Conservation (phyloP, 2,329 filamentous ascomycete genomes). For the Trichoderma brevicompactum region DNA sequence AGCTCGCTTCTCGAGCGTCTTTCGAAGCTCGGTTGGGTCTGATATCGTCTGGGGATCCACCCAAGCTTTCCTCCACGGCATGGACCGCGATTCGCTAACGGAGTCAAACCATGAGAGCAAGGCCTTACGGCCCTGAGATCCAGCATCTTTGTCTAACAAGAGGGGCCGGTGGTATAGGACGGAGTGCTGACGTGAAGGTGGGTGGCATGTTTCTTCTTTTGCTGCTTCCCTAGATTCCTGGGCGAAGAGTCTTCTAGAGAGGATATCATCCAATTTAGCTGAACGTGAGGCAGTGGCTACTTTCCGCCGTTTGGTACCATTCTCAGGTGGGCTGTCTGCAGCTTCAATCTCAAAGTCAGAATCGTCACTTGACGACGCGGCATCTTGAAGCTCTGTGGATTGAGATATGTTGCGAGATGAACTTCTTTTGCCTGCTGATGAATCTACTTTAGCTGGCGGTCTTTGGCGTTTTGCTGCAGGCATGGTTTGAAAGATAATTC, state of each 20-base stretch:
- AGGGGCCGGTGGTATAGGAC: conserved; percentile 54
- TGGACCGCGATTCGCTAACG: conserved; percentile 52
- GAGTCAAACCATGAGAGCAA: conserved; percentile 59
- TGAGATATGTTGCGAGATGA: not conserved
- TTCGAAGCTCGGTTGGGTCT: conserved; percentile 44
- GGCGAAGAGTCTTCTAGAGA: conserved; percentile 27
- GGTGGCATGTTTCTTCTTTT: conserved; percentile 29
- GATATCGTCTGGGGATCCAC: conserved; percentile 47
- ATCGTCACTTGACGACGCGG: conserved; percentile 3
- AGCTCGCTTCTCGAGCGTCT: conserved; percentile 56
- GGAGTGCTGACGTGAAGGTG: conserved; percentile 31
- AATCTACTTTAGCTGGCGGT: not conserved
- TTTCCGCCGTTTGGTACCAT: conserved; percentile 14
- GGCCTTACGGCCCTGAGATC: conserved; percentile 39
- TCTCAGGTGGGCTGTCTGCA: not conserved
- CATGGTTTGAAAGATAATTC: not conserved
- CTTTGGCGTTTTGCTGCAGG: conserved; percentile 25
- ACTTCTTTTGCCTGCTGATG: not conserved
- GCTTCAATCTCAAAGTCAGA: conserved; percentile 23
- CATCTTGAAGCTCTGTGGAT: not conserved
- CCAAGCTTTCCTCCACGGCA: conserved; percentile 66
- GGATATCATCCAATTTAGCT: not conserved
- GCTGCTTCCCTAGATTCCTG: conserved; percentile 6
- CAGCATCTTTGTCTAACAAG: conserved; percentile 48
- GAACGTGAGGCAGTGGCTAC: conserved; percentile 9